Conservation (phyloP, 1,284 basidiomycete genomes). For the Ceratobasidium sp. region DNA sequence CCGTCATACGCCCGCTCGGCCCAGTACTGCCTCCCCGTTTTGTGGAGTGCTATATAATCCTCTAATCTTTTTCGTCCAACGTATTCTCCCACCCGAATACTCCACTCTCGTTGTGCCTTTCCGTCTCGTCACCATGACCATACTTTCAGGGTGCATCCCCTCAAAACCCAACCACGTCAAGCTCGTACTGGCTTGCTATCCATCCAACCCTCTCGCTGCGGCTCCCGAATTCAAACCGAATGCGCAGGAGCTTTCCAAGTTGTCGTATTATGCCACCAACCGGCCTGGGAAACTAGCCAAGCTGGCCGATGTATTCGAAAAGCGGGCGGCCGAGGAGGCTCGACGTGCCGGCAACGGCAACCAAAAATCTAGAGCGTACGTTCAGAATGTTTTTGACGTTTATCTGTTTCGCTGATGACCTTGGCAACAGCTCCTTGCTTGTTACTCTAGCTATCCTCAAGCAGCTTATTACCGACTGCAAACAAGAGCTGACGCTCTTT, state of each 20-base stretch:
- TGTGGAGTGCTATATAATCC: slow-evolving; percentile 11
- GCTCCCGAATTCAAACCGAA: slow-evolving; percentile 85
- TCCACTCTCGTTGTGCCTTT: slow-evolving; percentile 4
- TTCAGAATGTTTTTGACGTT: background rate
- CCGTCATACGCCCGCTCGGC: slow-evolving; percentile 21
- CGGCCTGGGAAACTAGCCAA: slow-evolving; percentile 89
- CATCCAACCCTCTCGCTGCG: slow-evolving; percentile 76
- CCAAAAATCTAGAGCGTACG: slow-evolving; percentile 63
- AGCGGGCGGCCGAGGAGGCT: slow-evolving; percentile 72
- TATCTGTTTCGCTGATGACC: background rate
- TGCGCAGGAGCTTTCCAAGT: slow-evolving; percentile 86
- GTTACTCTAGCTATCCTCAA: slow-evolving; percentile 87
- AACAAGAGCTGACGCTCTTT: slow-evolving; percentile 83
- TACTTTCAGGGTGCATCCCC: slow-evolving; percentile 27
- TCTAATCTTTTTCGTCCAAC: slow-evolving; percentile 11
- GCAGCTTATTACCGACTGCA: slow-evolving; percentile 87
- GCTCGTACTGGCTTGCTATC: slow-evolving; percentile 90
- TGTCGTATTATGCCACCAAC: slow-evolving; percentile 93
- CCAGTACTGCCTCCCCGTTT: slow-evolving; percentile 13
- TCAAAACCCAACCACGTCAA: slow-evolving; percentile 84
- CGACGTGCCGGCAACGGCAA: slow-evolving; percentile 73
- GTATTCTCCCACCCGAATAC: slow-evolving; percentile 12
- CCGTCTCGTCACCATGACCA: slow-evolving; percentile 13
- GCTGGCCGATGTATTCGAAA: slow-evolving; percentile 83
- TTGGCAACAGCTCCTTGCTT: slow-evolving; percentile 70